Conservation (phyloP, 2,329 filamentous ascomycete genomes). For the Penicillium frequentans region DNA sequence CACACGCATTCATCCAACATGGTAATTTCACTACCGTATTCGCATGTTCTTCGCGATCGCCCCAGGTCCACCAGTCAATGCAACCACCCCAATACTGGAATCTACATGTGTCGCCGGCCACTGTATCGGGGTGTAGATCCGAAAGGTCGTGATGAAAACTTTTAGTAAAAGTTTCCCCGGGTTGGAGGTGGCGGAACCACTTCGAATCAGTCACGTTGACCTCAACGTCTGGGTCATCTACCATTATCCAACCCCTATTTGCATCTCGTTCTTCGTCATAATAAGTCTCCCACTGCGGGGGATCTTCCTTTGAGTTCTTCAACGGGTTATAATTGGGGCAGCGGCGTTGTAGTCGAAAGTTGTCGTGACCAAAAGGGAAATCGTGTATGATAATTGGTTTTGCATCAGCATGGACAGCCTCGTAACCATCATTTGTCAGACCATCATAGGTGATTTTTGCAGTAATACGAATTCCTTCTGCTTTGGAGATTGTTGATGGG, state of each 20-base stretch:
- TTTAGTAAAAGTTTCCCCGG: background rate
- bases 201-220: background rate
- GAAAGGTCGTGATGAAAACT: no score
- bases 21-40: background rate
- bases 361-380: background rate
- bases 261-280: background rate
- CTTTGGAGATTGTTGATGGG: background rate
- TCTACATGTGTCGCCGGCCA: background rate
- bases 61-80: background rate
- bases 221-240: background rate
- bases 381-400: background rate
- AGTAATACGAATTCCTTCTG: background rate
- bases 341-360: background rate
- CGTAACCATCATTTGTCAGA: background rate
- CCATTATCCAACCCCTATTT: background rate
- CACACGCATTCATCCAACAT: background rate
- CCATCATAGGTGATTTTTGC: background rate
- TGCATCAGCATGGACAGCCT: background rate
- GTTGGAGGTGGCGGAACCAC: background rate
- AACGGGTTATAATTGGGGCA: background rate
- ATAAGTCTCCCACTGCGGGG: background rate
- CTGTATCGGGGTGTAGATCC: background rate
- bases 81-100: background rate
- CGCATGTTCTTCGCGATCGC: background rate
- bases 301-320: background rate